A percentile compares a stretch with the other conserved stretches of the same genome.
Conservation (phyloP, 2,329 filamentous ascomycete genomes). For the Malbranchea zuffiana region DNA sequence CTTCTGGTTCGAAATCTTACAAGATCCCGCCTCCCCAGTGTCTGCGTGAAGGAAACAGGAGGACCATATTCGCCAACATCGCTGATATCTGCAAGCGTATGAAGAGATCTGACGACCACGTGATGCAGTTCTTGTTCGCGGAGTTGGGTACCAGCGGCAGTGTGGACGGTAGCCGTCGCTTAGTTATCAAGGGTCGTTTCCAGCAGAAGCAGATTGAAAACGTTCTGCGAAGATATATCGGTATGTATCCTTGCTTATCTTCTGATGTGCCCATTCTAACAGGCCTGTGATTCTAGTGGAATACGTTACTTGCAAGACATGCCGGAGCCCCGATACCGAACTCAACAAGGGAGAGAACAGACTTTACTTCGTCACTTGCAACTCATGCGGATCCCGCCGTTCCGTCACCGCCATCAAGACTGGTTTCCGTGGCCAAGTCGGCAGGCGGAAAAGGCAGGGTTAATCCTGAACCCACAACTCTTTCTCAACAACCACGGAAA, state of each 20-base stretch:
- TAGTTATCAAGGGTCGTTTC: conserved; percentile 99
- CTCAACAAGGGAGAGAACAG: conserved; percentile 98
- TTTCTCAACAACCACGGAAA: too few relatives aligned
- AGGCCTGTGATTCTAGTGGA: conserved; percentile 49
- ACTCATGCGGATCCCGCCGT: conserved; percentile 70
- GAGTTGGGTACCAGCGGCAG: conserved; percentile 96
- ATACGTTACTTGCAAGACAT: conserved; percentile 99
- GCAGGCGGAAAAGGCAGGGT: conserved; percentile 93
- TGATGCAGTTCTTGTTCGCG: conserved; percentile 93
- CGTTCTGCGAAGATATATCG: conserved; percentile 88
- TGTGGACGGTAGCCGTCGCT: conserved; percentile 79
- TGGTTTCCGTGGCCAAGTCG: conserved; percentile 98
- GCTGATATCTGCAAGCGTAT: conserved; percentile 98
- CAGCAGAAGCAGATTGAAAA: conserved; percentile 99
- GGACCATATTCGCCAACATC: conserved; percentile 99
- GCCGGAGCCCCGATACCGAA: conserved; percentile 85
- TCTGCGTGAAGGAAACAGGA: conserved; percentile 99
- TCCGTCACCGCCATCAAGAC: conserved; percentile 98
- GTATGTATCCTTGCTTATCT: conserved; percentile 40
- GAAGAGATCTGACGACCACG: conserved; percentile 97
- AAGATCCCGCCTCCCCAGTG: conserved; percentile 99
- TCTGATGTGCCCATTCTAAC: conserved; percentile 8
- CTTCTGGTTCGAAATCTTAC: conserved; percentile 84
- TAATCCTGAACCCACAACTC: too few relatives aligned
- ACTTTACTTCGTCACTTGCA: conserved; percentile 97